Evolutionary conservation across 1,139 yeast species (phyloP), one percentile per base, ranked within the genome.

Genomic region (Lodderomyces orthopsilosis): DNA sequence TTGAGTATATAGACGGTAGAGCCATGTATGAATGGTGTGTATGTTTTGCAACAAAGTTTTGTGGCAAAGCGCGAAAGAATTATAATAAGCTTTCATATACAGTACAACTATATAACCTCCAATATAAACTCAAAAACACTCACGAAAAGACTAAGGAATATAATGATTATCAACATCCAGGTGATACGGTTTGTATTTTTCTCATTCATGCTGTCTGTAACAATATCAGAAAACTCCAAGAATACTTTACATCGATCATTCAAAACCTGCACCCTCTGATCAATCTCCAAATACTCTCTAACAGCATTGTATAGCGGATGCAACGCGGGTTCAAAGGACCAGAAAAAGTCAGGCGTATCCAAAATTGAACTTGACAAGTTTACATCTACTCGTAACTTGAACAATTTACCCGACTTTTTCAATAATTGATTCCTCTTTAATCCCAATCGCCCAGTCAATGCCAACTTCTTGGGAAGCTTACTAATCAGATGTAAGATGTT

Each of bases 311-410:
- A 93, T 40, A 93, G 69, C 2, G 98, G 98, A 60, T 91, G 95
- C 50, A 93, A 74, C 30, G 96, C 91, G 3, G 98, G 98, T 63
- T 93, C 98, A 49, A 85, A 80, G 21, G 93, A 87, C 98, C 98
- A 93, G 62, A 93, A 93, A 57, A 89, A 90, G 46, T 88, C 96
- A 0, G 98, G 98, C 0, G 96, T 90, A 58, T 93, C 98, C 45
- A 93, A 71, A 19, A 93, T 91, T 47, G 90, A 88, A 12, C 96
- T 87, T 6, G 94, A 85, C 44, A 93, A 68, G 59, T 93, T 93
- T 3, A 93, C 98, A 63, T 93, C 98, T 7, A 91, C 96, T 39
- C 98, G 71, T 26, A 93, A 64, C 55, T 90, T 91, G 69, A 91
- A 91, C 41, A 93, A 66, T 57, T 86, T 83, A 12, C 98, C 98